phyloP scores from a whole-genome alignment of 331 rosid species.

The Quercus tomentella region DNA sequence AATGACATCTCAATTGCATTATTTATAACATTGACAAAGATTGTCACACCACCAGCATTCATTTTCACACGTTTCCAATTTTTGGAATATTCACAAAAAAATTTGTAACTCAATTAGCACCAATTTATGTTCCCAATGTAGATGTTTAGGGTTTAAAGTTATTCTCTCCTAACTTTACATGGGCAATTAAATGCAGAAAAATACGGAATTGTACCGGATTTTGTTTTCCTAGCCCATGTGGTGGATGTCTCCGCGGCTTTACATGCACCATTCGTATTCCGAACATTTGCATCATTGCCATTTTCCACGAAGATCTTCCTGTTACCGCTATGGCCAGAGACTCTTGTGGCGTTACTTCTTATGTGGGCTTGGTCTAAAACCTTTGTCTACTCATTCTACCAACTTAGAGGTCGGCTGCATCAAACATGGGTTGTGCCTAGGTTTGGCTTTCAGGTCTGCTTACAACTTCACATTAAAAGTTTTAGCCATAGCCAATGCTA shows the following conservation, averaged over 20 bases:
- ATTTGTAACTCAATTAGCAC: too few species aligned
- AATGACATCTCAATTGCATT: too few species aligned
- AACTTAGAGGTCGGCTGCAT: slow-evolving; percentile 62
- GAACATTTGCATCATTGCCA: slow-evolving; percentile 61
- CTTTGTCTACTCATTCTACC: slow-evolving; percentile 56
- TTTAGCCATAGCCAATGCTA: background rate
- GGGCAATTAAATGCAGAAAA: slow-evolving; percentile 38
- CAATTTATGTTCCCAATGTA: too few species aligned
- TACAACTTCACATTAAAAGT: background rate
- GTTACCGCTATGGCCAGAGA: slow-evolving; percentile 22
- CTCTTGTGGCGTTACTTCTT: slow-evolving; percentile 34
- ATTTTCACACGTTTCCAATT: too few species aligned
- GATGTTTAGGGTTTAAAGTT: too few species aligned
- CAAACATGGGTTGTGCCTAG: slow-evolving; percentile 95
- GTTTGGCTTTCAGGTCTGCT: slow-evolving; percentile 73
- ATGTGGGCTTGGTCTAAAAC: slow-evolving; percentile 86
- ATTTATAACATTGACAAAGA: too few species aligned
- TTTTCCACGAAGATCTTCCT: slow-evolving; percentile 40
- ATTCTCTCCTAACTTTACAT: background rate
- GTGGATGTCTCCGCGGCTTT: slow-evolving; percentile 61
- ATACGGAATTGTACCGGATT: slow-evolving; percentile 50
- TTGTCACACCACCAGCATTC: too few species aligned
- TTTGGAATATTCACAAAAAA: too few species aligned
- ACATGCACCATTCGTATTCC: slow-evolving; percentile 57
- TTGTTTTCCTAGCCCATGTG: slow-evolving; percentile 86